Percentiles rank a stretch among this genome's conserved stretches.
Conservation (phyloP, 768 basidiomycete species). For the Amanita pseudoporphyria region DNA sequence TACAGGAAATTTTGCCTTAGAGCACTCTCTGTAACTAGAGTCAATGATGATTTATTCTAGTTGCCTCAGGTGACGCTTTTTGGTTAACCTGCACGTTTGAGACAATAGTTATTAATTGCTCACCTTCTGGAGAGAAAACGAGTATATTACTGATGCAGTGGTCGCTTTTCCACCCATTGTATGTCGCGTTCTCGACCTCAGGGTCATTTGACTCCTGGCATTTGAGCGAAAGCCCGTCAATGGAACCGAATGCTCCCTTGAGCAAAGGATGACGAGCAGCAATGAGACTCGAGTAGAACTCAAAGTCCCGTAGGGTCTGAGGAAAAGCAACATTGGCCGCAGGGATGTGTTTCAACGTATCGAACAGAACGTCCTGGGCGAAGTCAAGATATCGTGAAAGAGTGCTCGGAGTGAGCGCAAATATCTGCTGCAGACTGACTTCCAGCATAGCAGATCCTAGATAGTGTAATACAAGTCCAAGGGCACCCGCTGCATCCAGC, state of each 20-base stretch:
- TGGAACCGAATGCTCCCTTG: conserved; percentile 27
- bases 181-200: no score
- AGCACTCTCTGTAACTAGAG: neutral
- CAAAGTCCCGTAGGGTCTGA: conserved; percentile 20
- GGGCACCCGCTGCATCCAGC: conserved; percentile 26
- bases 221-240: conserved; percentile 30
- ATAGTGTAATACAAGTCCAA: conserved; percentile 29
- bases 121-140: conserved; percentile 19
- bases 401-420: conserved; percentile 26
- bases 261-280: conserved; percentile 22
- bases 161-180: conserved; percentile 32
- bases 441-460: conserved; percentile 29
- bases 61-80: neutral
- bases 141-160: conserved; percentile 29
- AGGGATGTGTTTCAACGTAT: conserved; percentile 17
- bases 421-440: conserved; percentile 27
- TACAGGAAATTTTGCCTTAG: no score
- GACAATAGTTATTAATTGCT: no score
- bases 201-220: conserved; percentile 24
- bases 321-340: conserved; percentile 23
- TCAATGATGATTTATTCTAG: no score
- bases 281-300: conserved; percentile 18
- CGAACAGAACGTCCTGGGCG: conserved; percentile 19
- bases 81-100: no score
- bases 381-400: conserved; percentile 24